Percentiles rank a stretch among this genome's conserved stretches.
These are phyloP conservation scores for Yamadazyma endophytica DNA, from an alignment of 805 yeast genomes.

Conservation along the genomic window DNA sequence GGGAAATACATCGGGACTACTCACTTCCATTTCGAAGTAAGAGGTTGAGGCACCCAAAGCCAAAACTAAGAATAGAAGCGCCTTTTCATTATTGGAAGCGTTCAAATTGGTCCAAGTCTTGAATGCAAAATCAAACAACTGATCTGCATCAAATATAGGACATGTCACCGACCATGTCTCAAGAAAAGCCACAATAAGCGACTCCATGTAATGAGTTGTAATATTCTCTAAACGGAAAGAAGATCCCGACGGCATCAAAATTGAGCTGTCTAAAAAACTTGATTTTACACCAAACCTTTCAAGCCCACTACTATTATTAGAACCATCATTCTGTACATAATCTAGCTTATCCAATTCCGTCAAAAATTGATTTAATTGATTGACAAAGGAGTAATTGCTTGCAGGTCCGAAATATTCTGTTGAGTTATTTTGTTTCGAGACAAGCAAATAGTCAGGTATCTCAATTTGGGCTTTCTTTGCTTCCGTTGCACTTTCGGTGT, in stretches of 20 bases:
- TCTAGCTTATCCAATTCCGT: slow-evolving; percentile 5
- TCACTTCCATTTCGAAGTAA: slow-evolving; percentile 10
- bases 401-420: slow-evolving; percentile 19
- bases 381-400: slow-evolving; percentile 18
- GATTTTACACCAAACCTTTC: slow-evolving; percentile 16
- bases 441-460: slow-evolving; percentile 7
- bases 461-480: slow-evolving; percentile 3
- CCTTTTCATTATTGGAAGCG: slow-evolving; percentile 6
- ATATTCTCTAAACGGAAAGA: slow-evolving; percentile 8
- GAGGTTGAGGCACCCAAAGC: slow-evolving; percentile 15
- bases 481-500: too few species aligned
- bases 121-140: slow-evolving; percentile 11
- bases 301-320: slow-evolving; percentile 9
- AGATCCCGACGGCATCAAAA: slow-evolving; percentile 10
- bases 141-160: slow-evolving; percentile 16
- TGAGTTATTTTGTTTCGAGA: slow-evolving; percentile 3
- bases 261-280: slow-evolving; percentile 10
- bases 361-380: slow-evolving; percentile 16
- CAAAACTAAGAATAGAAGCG: slow-evolving; percentile 14
- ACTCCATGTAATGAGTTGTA: slow-evolving; percentile 7
- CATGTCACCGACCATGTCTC: slow-evolving; percentile 17
- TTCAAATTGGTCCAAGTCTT: slow-evolving; percentile 8
- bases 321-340: slow-evolving; percentile 1
- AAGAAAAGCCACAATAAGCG: slow-evolving; percentile 12
- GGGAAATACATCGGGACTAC: slow-evolving; percentile 9